Base-by-base conservation (phyloP, 345 rosid genomes). In the Leavenworthia alabamica region DNA sequence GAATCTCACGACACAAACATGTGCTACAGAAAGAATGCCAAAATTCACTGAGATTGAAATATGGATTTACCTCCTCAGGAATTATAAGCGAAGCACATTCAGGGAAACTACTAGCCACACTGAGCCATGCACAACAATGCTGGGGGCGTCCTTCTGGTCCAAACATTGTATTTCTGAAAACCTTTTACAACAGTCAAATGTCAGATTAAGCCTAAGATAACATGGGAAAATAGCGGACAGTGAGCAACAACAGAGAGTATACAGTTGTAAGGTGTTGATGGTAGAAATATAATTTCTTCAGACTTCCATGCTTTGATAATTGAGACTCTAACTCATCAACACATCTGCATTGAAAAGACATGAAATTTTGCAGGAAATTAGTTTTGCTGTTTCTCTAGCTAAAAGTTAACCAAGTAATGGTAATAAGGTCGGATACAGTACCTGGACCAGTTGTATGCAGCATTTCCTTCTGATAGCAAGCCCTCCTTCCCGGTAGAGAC, bases 101-200 rank as follows among this genome's bases (percentile, higher is more conserved):
- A 28, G 93, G 96, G 68, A 93, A 93, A 66, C 97, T 90, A 76
- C 97, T 84, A 64, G 97, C 99, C 75, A 88, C 96, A 68, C 99
- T 91, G 70, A 93, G 96, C 99, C 99, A 93, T 62, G 99, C 97
- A 86, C 99, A 93, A 58, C 99, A 93, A 73, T 93, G 99, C 70
- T 93, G 99, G 56, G 97, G 99, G 67, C 97, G 95, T 64, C 99
- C 99, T 79, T 93, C 99, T 61, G 97, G 97, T 46, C 99, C 97
- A 81, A 93, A 93, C 99, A 93, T 93, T 60, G 99, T 93, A 81
- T 90, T 93, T 70, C 97, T 78, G 74, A 93, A 93, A 68, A 93
- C 96, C 97, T 93, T 56, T 48, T 55, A 75, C 47, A 68, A 62
- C 41, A 73, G 45, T 69, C 41, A 68, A 44, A 56, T 19, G 35